A percentile compares a stretch with the other conserved stretches of the same genome.
Conservation (phyloP, 2,329 filamentous ascomycete genomes). For the Pseudopithomyces maydicus region DNA sequence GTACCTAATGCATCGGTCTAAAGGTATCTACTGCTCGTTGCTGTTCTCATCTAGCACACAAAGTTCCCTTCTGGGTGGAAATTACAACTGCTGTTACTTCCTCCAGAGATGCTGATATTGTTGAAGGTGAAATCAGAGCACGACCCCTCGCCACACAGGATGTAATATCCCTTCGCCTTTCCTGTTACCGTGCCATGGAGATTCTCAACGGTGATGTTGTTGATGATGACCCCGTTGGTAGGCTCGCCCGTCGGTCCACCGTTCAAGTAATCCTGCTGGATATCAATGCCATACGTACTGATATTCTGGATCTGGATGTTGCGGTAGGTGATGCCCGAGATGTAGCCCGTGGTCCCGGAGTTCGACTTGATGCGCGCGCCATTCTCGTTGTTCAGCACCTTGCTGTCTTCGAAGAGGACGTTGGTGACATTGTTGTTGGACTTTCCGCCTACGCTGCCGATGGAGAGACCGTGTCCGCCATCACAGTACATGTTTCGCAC, state of each 20-base stretch:
- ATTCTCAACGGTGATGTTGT: conserved; percentile 45
- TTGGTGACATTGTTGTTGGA: conserved; percentile 39
- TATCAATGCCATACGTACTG: conserved; percentile 53
- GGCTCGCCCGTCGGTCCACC: conserved; percentile 48
- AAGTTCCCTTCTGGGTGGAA: conserved; percentile 33
- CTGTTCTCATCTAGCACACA: conserved; percentile 14
- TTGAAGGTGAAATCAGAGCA: conserved; percentile 45
- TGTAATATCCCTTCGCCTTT: conserved; percentile 51
- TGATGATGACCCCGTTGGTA: conserved; percentile 53
- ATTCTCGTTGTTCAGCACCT: conserved; percentile 56
- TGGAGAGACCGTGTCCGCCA: conserved; percentile 61
- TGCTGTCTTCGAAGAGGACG: conserved; percentile 54
- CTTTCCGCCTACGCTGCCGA: conserved; percentile 61
- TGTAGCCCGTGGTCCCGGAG: conserved; percentile 52
- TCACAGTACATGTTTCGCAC: conserved; percentile 49
- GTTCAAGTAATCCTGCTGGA: conserved; percentile 58
- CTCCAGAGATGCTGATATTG: neutral
- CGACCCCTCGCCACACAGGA: conserved; percentile 58
- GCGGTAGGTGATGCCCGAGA: conserved; percentile 19
- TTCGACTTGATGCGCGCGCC: conserved; percentile 63
- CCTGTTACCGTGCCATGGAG: conserved; percentile 44
- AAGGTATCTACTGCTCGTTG: neutral
- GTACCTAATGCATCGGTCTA: neutral
- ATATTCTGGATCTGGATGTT: conserved; percentile 45
- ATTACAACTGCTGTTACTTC: conserved; percentile 29